Evolutionary conservation across 495 filamentous ascomycete species (phyloP), one percentile per base, ranked within the genome.

Genomic region (Xeromyces bisporus): DNA sequence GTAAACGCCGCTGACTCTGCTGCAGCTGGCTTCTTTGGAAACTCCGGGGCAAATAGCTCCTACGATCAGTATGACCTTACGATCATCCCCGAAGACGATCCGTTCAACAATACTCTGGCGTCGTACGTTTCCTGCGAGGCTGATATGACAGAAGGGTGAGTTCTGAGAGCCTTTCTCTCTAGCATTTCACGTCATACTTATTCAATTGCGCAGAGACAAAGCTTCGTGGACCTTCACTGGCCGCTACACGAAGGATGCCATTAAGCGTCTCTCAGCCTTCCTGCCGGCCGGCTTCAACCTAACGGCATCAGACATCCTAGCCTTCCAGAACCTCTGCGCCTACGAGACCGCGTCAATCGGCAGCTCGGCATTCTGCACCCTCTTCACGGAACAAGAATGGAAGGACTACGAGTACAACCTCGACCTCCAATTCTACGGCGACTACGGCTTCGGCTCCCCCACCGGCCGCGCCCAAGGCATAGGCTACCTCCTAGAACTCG

Each of bases 401-500:
- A 44, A 55, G 18, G 64, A 55, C 36, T 72, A 62, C 36, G 65
- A 61, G 26, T 71, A 71, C 46, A 53, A 58, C 15, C 39, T 71
- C 18, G 75, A 79, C 36, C 47, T 80, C 17, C 47, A 51, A 18
- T 81, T 73, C 51, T 64, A 67, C 32, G 70, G 71, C 26, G 53
- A 65, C 36, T 56, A 60, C 28, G 65, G 50, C 35, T 75, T 68
- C 41, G 67, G 66, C n/a, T 72, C 69, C 2, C 66, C 72, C 1
- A 63, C 59, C 4, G 73, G 70, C 15, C 58, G 74, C 6, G 75
- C 74, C 7, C 58, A 71, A 15, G 73, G 71, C 1, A 66, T 75
- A 25, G 73, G 71, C 23, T 78, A 71, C 35, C 64, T 75, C 8
- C 51, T 71, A 30, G 73, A 78, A 49, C 59, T 75, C 23, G 47